Conservation (phyloP, 306 rosid genomes). For the barrel medic (Medicago truncatula) region DNA sequence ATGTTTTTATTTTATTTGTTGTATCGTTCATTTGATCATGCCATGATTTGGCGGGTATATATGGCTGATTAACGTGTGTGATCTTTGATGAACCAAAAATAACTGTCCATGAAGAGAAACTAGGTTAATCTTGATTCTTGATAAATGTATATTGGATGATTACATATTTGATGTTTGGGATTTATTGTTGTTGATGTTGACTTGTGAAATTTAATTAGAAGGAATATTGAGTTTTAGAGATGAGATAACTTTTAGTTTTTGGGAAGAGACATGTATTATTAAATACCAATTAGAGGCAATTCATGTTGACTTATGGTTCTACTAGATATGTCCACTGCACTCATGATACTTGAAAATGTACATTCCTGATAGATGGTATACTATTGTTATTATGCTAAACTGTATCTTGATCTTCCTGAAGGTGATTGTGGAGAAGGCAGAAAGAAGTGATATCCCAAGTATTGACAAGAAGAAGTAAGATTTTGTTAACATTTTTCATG, state of each 20-base stretch:
- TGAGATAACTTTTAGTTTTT: conserved; percentile 7
- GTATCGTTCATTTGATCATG: conserved; percentile 1
- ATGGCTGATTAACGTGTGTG: conserved; percentile 8
- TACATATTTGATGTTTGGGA: conserved; percentile 23
- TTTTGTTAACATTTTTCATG: conserved; percentile 27
- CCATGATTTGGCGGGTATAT: conserved; percentile 27
- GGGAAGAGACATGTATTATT: neutral
- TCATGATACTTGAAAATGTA: conserved; percentile 27
- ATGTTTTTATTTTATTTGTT: conserved; percentile 19
- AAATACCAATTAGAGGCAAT: conserved; percentile 3
- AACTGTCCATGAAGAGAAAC: conserved; percentile 11
- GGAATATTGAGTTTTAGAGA: neutral
- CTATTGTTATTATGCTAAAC: conserved; percentile 35
- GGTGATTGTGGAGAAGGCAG: conserved; percentile 99
- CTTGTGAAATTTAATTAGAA: conserved; percentile 16
- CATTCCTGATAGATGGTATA: conserved; percentile 21
- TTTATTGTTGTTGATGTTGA: conserved; percentile 9
- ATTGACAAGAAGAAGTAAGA: conserved; percentile 96
- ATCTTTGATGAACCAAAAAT: conserved; percentile 30
- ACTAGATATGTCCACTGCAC: conserved; percentile 13
- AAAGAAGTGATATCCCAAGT: conserved; percentile 91
- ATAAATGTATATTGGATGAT: neutral
- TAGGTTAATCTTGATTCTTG: conserved; percentile 28
- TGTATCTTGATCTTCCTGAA: conserved; percentile 48
- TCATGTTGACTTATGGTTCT: conserved; percentile 28